Conservation (phyloP, 208 protist genomes). For the Endotrypanum monterogeii region DNA sequence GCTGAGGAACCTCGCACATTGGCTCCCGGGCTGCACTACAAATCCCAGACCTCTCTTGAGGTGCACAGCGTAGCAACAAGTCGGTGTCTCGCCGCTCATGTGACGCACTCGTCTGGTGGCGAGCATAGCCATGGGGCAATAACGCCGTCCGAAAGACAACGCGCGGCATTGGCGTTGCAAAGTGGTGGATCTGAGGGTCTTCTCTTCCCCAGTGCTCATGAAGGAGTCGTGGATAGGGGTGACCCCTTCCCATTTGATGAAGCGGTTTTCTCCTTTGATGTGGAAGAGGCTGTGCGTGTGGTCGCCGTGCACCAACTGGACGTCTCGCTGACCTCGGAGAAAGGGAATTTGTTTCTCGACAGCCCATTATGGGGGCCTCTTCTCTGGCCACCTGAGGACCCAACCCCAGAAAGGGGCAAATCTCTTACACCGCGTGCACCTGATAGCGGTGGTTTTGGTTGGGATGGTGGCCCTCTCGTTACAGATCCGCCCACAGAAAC, state of each 20-base stretch:
- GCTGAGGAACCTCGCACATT: not conserved
- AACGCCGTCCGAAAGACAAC: not conserved
- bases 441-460: too few species aligned
- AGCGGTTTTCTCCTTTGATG: not conserved
- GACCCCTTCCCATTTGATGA: not conserved
- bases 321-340: conserved; percentile 1
- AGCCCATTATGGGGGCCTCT: conserved; percentile 6
- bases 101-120: conserved; percentile 2
- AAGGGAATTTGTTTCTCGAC: not conserved
- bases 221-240: too few species aligned
- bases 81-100: not conserved
- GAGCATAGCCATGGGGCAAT: not conserved
- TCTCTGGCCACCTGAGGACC: not conserved
- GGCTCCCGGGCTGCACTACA: conserved; percentile 15
- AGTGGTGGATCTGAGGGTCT: too few species aligned
- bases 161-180: too few species aligned
- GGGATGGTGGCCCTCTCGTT: too few species aligned
- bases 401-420: too few species aligned
- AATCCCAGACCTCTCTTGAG: conserved; percentile 4
- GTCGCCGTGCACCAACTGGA: conserved; percentile 8
- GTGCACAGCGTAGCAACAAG: not conserved
- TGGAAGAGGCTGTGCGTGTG: conserved; percentile 14
- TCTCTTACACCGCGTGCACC: not conserved
- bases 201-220: too few species aligned
- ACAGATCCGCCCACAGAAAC: too few species aligned